Base-by-base conservation (phyloP, 2,329 filamentous ascomycete species). In the Allantophomopsis lycopodina region DNA sequence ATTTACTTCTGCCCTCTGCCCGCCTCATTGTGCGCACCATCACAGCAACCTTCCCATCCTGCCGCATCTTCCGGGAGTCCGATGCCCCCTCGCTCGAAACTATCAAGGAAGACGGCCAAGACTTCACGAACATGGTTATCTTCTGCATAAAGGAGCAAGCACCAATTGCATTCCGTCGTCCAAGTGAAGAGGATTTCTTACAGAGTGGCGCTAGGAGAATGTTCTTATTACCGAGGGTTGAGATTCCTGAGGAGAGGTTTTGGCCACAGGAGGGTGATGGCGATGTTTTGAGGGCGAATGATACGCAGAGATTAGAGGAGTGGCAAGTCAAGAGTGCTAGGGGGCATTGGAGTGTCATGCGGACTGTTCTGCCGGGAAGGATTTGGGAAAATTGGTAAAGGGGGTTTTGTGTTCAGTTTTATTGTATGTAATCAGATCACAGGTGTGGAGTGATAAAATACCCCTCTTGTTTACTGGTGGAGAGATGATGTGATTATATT, bases 61-160 rank as follows among this genome's bases (percentile, higher is more conserved):
- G 91, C 61, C 83, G 87, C 44, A 76, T 94, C 50, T 98, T 87
- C 71, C 80, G 91, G 45, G 91, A 98, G 60, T 68, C 72, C 18
- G 68, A 75, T 4, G 61, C 67, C 1, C 60, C 66, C 2, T 63
- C 73, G 4, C 59, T 61, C 1, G 60, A 64, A 17, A 60, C 63
- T 7, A 58, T 73, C 16, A 64, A 66, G 30, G 55, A 62, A 33
- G 59, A 65, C 14, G 66, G 64, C 2, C 61, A 63, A 20, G 84
- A 94, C 54, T 95, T 96, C 58, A 85, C 87, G 55, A 98, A 98
- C 64, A 86, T 96, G 73, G 83, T 96, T 36, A 77, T 96, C 44
- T 95, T 95, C 64, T 98, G 91, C 67, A 61, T 40, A 15, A 55
- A 52, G 15, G 49, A 46, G 6, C 47, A 54, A 20, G 53, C 46